phyloP scores from a whole-genome alignment of 2,329 filamentous ascomycete species.

The Fusarium verrucosum region DNA sequence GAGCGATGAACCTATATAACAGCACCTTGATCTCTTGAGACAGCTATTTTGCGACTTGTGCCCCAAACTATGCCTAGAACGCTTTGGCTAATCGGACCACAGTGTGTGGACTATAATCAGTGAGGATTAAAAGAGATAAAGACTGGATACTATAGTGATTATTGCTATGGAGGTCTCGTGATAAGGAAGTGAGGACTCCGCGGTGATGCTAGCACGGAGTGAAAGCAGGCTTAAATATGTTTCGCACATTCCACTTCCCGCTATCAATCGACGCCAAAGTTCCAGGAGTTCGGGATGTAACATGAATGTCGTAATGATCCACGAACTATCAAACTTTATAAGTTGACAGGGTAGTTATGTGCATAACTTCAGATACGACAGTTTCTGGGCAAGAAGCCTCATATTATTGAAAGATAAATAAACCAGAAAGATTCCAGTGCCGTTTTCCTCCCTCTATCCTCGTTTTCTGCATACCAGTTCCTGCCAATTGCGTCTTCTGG shows the following conservation, averaged over 20 bases:
- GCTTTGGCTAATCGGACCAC: slow-evolving; percentile 77
- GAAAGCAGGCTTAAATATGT: background rate
- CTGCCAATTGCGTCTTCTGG: background rate
- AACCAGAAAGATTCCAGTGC: rapidly evolving
- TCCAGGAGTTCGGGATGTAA: too few species aligned
- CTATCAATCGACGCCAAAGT: background rate
- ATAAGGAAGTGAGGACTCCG: slow-evolving; percentile 58
- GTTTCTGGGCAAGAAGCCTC: background rate
- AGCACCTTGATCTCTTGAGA: slow-evolving; percentile 59
- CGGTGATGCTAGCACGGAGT: background rate
- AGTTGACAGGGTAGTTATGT: too few species aligned
- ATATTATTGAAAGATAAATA: background rate
- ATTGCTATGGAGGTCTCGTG: slow-evolving; percentile 68
- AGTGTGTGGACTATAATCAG: slow-evolving; percentile 70
- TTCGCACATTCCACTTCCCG: background rate
- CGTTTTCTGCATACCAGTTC: background rate
- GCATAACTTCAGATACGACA: background rate
- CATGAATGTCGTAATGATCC: too few species aligned
- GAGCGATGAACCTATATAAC: slow-evolving; percentile 60
- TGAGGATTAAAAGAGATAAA: slow-evolving; percentile 68
- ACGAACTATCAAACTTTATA: too few species aligned
- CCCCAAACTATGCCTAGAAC: slow-evolving; percentile 77
- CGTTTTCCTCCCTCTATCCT: background rate
- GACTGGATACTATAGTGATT: slow-evolving; percentile 68
- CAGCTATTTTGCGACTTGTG: slow-evolving; percentile 71